Conservation (phyloP, 768 basidiomycete genomes). For the Pleurotus ostreatus region DNA sequence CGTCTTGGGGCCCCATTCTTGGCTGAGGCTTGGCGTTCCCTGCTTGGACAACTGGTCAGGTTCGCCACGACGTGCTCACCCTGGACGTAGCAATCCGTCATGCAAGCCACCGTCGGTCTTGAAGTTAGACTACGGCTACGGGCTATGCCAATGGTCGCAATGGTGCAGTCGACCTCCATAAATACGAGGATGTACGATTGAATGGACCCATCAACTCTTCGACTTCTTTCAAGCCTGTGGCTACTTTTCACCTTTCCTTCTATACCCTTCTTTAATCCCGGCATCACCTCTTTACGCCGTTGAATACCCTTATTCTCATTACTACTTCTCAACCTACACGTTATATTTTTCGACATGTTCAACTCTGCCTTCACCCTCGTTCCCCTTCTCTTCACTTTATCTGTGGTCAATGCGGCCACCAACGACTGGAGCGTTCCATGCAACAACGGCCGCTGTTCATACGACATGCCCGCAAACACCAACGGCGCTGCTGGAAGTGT, state of each 20-base stretch:
- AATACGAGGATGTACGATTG: too few species aligned
- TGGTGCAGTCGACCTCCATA: too few species aligned
- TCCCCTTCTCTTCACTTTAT: neutral
- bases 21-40: too few species aligned
- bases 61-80: too few species aligned
- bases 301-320: neutral
- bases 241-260: neutral
- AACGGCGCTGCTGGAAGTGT: slow-evolving; percentile 1
- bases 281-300: neutral
- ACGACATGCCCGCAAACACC: slow-evolving; percentile 7
- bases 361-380: slow-evolving; percentile 1
- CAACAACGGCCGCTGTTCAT: slow-evolving; percentile 11
- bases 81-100: too few species aligned
- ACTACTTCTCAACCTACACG: neutral
- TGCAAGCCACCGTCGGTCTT: too few species aligned
- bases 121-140: too few species aligned
- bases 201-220: neutral
- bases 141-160: too few species aligned
- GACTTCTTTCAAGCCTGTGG: slow-evolving; percentile 3
- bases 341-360: neutral
- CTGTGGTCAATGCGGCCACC: neutral
- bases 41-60: too few species aligned
- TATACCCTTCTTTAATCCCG: neutral
- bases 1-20: too few species aligned
- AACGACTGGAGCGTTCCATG: neutral